Conservation (phyloP, 1,284 basidiomycete species). For the Puccinia coronata region DNA sequence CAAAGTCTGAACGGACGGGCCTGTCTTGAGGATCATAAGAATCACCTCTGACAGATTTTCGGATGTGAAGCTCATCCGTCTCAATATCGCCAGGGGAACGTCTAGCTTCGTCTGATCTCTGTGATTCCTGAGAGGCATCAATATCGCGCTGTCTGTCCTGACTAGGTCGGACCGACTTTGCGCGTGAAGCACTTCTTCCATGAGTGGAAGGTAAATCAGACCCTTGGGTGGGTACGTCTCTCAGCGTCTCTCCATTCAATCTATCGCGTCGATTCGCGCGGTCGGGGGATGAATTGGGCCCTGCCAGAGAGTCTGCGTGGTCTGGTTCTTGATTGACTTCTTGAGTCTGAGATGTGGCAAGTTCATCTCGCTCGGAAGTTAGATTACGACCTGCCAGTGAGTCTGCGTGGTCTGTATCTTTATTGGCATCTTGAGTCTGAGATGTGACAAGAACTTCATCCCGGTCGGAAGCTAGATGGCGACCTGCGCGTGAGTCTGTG, state of each 20-base stretch:
- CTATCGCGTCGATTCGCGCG: background rate
- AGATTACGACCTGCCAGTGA: too few relatives aligned
- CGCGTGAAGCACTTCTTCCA: background rate
- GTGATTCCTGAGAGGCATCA: background rate
- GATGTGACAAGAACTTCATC: too few relatives aligned
- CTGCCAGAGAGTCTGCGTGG: background rate
- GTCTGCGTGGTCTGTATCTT: too few relatives aligned
- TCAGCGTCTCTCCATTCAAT: background rate
- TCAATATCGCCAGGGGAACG: background rate
- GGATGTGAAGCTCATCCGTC: background rate
- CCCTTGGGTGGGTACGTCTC: background rate
- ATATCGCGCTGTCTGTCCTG: background rate
- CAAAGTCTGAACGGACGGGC: background rate
- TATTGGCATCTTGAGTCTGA: too few relatives aligned
- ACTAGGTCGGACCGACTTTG: background rate
- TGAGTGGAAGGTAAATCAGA: background rate
- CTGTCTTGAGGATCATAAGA: background rate
- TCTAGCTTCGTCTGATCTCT: background rate
- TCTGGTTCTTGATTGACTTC: background rate
- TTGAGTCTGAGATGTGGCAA: background rate
- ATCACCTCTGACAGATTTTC: background rate
- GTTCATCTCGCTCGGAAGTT: background rate
- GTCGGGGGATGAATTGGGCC: background rate
- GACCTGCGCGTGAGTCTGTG: too few relatives aligned
- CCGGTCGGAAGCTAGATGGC: too few relatives aligned